Evolutionary conservation across 306 rosid species (phyloP), one percentile per base, ranked within the genome.

Genomic region (Cicer chorassanicum): DNA sequence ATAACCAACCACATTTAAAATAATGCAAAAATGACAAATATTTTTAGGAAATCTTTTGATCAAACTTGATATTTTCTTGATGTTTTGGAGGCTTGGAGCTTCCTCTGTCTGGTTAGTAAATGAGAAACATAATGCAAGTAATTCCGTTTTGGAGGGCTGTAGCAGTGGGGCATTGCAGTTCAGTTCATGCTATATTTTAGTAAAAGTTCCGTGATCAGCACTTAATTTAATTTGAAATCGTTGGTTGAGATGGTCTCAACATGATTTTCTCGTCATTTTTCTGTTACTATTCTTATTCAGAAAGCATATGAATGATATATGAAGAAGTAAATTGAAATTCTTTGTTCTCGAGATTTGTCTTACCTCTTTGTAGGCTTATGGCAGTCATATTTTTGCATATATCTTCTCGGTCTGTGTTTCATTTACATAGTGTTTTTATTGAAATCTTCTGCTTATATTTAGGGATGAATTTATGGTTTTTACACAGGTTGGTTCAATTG

Each of bases 401-500:
- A 24, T 16, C 64, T 44, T 21, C 16, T 29, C 11, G 51, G 29
- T 15, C 36, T 54, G 11, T 49, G 13, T 70, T 73, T 73, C 40
- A 15, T 61, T 62, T 14, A 7, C 36, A 2, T 10, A 43, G 6
- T 7, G 6, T 7, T 67, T 19, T 68, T 65, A n/a, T 51, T 49
- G 15, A 53, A 51, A 29, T 43, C 15, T 78, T 51, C 11, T 4
- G 18, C 24, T 14, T 72, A 21, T 18, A 72, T 67, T 56, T 19
- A 14, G 54, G 8, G 38, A 65, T 80, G 61, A 42, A 50, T 38
- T 44, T 83, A 13, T 65, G 44, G 34, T 68, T 63, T 49, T 76
- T 83, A 50, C 65, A 55, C 85, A 92, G 97, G 88, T 94, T 84
- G 97, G 99, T 83, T 87, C 98, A 10, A 90, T 94, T 79, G 98